Percentiles rank a stretch among this genome's conserved stretches.
Evolutionary conservation across 768 basidiomycete genomes (phyloP).

Genomic region (Lanmaoa pseudosensibilis): DNA sequence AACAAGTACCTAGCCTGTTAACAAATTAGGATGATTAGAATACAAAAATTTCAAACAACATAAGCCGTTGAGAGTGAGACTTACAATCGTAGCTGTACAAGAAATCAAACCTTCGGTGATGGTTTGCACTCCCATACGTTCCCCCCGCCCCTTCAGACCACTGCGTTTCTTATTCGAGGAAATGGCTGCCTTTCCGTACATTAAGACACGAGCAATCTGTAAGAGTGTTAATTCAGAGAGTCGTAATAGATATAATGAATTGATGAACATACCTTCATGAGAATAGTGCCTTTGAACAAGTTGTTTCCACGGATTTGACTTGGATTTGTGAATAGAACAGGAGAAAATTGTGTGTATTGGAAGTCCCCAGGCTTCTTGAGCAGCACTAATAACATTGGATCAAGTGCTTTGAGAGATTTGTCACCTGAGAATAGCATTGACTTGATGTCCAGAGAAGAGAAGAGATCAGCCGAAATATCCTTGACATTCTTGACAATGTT

Average conservation of each 20-base stretch:
- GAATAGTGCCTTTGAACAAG: background rate
- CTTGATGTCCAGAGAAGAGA: background rate
- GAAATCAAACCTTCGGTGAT: background rate
- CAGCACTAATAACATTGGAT: background rate
- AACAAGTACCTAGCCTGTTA: background rate
- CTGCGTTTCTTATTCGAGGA: background rate
- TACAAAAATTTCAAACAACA: too few species aligned
- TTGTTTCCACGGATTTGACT: background rate
- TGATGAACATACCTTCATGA: slow-evolving; percentile 1
- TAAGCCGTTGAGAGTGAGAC: too few species aligned
- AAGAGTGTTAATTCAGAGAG: too few species aligned
- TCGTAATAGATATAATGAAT: too few species aligned
- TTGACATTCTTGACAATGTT: background rate
- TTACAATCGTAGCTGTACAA: background rate
- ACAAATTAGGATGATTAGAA: too few species aligned
- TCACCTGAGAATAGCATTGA: background rate
- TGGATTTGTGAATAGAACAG: background rate
- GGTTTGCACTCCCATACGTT: background rate
- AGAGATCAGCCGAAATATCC: background rate
- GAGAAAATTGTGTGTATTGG: background rate
- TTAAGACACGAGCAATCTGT: background rate
- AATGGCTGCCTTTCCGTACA: background rate
- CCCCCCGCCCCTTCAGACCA: background rate
- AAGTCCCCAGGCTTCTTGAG: background rate
- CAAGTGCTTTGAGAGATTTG: background rate